phyloP scores from a whole-genome alignment of 2,329 filamentous ascomycete genomes.

The Penicillium sp. region DNA sequence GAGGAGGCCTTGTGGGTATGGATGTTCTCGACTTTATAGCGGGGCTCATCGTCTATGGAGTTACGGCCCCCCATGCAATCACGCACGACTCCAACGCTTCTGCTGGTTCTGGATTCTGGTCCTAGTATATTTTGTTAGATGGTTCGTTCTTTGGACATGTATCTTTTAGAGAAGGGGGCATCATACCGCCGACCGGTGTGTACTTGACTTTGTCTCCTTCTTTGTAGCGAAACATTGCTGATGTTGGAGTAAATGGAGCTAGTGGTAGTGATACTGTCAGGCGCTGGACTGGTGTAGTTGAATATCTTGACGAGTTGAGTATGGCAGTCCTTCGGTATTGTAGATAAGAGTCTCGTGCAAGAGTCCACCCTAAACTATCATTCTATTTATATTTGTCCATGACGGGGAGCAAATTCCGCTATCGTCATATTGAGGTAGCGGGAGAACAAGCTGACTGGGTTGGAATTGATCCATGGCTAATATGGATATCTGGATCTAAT shows the following conservation, averaged over 20 bases:
- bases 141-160: background rate
- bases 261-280: background rate
- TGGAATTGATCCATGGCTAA: conserved; percentile 5
- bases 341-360: background rate
- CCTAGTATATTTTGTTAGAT: conserved; percentile 24
- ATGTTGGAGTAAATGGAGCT: background rate
- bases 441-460: background rate
- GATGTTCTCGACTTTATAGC: conserved; percentile 36
- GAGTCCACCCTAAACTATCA: background rate
- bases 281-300: background rate
- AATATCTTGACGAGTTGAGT: no score
- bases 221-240: conserved; percentile 27
- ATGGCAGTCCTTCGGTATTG: background rate
- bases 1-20: conserved; percentile 15
- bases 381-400: background rate
- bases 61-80: conserved; percentile 32
- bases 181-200: conserved; percentile 42
- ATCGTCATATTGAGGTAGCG: conserved; percentile 14
- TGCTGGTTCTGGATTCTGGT: conserved; percentile 37
- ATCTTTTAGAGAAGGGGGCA: background rate
- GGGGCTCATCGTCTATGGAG: conserved; percentile 32
- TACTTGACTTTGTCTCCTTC: conserved; percentile 39
- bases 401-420: background rate
- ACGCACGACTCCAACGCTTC: conserved; percentile 36
- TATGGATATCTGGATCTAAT: background rate